Evolutionary conservation across 2,329 filamentous ascomycete species (phyloP), one percentile per base, ranked within the genome.

Genomic region (Phaeosphaeriaceae sp.): DNA sequence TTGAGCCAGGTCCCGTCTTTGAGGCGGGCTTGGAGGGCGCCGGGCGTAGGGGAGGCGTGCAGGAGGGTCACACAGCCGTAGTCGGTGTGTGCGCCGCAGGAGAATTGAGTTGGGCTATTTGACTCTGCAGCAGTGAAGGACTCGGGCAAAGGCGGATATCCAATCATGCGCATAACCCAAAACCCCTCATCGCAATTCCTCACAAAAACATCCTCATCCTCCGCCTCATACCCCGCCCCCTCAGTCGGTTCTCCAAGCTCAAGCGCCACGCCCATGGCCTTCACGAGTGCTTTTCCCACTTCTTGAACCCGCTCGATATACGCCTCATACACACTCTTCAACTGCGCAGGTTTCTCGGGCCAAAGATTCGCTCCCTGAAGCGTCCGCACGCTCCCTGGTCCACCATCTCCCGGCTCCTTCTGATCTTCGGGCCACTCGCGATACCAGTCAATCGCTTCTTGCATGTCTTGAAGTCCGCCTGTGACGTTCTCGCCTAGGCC

Each of bases 21-120:
- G 51, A 75, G 70, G 11, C 74, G 69, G 20, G 82, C 80, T 59
- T 83, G 79, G 1, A 83, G 66, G 1, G 80, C 80, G 4, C 76
- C 72, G 7, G 74, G 77, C 0, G 79, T 82, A 1, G 76, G 68
- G 56, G 82, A 80, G 0, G 81, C 74, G 10, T 82, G 74, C 3
- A 83, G 75, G 4, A 83, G 77, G 0, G 81, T 83, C 4, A 82
- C 75, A 56, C 78, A 81, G 33, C 81, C 81, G 61, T 83, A 83
- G 62, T 83, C 81, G 22, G 77, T 78, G 42, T 79, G 76, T 19
- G 75, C 78, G 49, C 79, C 79, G 55, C 79, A 81, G 15, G 75
- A 78, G 22, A 79, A 72, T 7, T 76, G 74, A 1, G 1, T 63
- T 58, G 7, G 68, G 66, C 2, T 68, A 31, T 17, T 40, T 50